These are phyloP conservation scores for Cutaneotrichosporon dermatis DNA, from an alignment of 1,284 basidiomycete species.

Conservation along the genomic window DNA sequence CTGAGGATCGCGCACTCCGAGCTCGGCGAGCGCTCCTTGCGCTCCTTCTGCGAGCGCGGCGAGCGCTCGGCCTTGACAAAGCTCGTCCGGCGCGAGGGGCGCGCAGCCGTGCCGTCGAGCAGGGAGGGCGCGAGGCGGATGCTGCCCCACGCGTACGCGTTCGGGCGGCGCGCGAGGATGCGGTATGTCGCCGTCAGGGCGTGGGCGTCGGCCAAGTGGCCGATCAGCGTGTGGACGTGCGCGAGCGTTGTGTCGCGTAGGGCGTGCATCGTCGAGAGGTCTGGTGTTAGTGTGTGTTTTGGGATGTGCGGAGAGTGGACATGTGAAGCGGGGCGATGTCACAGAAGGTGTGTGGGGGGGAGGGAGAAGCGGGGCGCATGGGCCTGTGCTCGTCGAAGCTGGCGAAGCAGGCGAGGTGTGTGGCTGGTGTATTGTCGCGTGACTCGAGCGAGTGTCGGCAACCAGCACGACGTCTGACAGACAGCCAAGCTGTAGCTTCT, in stretches of 20 bases:
- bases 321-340: no score
- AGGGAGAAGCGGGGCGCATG: no score
- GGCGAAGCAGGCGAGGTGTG: no score
- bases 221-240: constrained; percentile 42
- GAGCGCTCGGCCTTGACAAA: constrained; percentile 22
- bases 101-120: constrained; percentile 15
- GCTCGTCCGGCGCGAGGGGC: constrained; percentile 26
- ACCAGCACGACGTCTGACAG: no score
- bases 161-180: constrained; percentile 38
- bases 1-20: not conserved
- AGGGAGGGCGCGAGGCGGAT: constrained; percentile 40
- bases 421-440: no score
- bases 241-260: constrained; percentile 46
- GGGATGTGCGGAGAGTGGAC: no score
- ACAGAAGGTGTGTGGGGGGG: no score
- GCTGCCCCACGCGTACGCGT: constrained; percentile 37
- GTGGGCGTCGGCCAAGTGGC: constrained; percentile 36
- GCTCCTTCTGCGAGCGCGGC: not conserved
- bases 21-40: not conserved
- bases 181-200: constrained; percentile 39
- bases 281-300: constrained; percentile 17
- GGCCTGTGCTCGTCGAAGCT: no score
- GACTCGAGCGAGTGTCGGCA: no score
- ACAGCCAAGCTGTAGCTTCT: no score
- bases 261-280: constrained; percentile 47